Percentiles rank a stretch among this genome's conserved stretches.
Conservation (phyloP, 768 basidiomycete genomes). For the Panaeolus cyanescens region DNA sequence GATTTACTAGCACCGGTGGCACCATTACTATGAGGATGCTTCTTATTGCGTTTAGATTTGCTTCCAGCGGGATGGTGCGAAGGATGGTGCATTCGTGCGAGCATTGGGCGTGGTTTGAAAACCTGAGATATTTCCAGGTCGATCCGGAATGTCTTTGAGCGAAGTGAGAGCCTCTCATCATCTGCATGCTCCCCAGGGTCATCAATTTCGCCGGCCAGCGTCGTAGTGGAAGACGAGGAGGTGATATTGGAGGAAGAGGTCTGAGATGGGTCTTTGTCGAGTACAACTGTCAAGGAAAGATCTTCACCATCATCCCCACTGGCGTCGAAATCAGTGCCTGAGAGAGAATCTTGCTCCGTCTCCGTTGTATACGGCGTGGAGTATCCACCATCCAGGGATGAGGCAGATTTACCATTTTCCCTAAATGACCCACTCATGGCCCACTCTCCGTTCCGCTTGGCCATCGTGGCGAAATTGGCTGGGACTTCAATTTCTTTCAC, state of each 20-base stretch:
- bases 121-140: constrained; percentile 72
- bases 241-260: background rate
- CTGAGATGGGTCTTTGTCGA: constrained; percentile 23
- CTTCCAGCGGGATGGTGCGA: constrained; percentile 27
- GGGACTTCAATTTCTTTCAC: constrained; percentile 88
- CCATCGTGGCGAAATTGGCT: constrained; percentile 44
- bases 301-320: constrained; percentile 34
- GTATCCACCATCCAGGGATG: constrained; percentile 31
- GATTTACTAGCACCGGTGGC: constrained; percentile 17
- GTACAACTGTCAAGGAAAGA: constrained; percentile 32
- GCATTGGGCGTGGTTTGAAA: constrained; percentile 71
- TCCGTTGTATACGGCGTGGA: constrained; percentile 33
- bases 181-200: constrained; percentile 28
- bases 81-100: constrained; percentile 36
- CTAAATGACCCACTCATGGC: constrained; percentile 36
- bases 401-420: constrained; percentile 26
- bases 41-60: constrained; percentile 42
- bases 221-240: background rate
- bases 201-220: constrained; percentile 47
- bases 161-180: constrained; percentile 27
- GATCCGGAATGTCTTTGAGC: constrained; percentile 34
- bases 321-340: constrained; percentile 39
- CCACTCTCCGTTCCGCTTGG: constrained; percentile 38
- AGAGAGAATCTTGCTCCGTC: constrained; percentile 37
- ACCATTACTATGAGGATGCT: constrained; percentile 24